Conservation (phyloP, 768 basidiomycete species). For the Tubosaeta brunneosetosa region DNA sequence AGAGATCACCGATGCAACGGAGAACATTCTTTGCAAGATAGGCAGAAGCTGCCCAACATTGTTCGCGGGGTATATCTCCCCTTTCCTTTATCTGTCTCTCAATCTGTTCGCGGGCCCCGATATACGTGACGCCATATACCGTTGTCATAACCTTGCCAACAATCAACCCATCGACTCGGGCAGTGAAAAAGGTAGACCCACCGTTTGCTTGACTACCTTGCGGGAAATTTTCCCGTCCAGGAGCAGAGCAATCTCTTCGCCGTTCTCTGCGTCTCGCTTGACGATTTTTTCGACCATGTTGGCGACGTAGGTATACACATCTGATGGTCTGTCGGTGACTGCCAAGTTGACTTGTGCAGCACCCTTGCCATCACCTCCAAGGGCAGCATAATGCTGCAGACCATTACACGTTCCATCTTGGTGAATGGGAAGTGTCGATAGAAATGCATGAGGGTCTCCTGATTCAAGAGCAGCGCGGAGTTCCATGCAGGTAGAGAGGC, state of each 20-base stretch:
- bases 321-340: slow-evolving; percentile 80
- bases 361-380: slow-evolving; percentile 87
- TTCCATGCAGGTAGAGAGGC: slow-evolving; percentile 89
- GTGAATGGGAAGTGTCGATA: slow-evolving; percentile 82
- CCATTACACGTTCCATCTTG: slow-evolving; percentile 99
- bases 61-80: slow-evolving; percentile 64
- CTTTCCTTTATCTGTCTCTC: slow-evolving; percentile 80
- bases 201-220: slow-evolving; percentile 98
- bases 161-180: neutral
- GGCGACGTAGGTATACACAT: slow-evolving; percentile 93
- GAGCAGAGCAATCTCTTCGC: slow-evolving; percentile 50
- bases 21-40: slow-evolving; percentile 83
- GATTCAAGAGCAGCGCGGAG: slow-evolving; percentile 75
- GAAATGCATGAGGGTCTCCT: slow-evolving; percentile 50
- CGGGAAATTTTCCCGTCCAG: slow-evolving; percentile 76
- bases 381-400: slow-evolving; percentile 95
- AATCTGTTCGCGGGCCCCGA: slow-evolving; percentile 94
- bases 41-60: slow-evolving; percentile 66
- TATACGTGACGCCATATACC: slow-evolving; percentile 94
- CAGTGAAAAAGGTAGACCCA: slow-evolving; percentile 23
- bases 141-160: slow-evolving; percentile 87
- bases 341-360: slow-evolving; percentile 91
- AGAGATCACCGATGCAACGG: slow-evolving; percentile 83
- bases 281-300: slow-evolving; percentile 75
- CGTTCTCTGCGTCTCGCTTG: slow-evolving; percentile 48